Percentiles rank a stretch among this genome's conserved stretches.
Evolutionary conservation across 192 early-diverging fungal genomes (phyloP).

Genomic region (Podila clonocystis): DNA sequence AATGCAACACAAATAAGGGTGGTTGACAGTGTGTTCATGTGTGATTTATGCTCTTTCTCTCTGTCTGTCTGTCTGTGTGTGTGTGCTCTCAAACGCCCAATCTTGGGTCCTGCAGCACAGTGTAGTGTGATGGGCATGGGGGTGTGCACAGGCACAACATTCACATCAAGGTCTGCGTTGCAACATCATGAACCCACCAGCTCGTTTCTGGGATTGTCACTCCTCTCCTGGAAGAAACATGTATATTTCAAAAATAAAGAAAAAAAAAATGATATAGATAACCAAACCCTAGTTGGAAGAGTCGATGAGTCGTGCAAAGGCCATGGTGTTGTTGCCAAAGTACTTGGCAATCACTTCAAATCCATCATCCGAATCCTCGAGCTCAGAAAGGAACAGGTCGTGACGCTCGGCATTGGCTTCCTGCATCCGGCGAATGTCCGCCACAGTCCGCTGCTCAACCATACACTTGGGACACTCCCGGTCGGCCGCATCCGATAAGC

Average conservation of each 20-base stretch:
- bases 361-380: conserved; percentile 83
- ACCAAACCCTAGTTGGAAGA: conserved; percentile 9
- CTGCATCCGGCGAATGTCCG: conserved; percentile 81
- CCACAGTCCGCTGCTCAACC: conserved; percentile 83
- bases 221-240: too few species aligned
- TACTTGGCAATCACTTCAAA: conserved; percentile 91
- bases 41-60: not conserved
- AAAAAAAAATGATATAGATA: not conserved
- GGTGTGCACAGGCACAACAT: too few species aligned
- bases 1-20: too few species aligned
- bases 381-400: conserved; percentile 84
- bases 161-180: too few species aligned
- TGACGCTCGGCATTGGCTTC: conserved; percentile 80
- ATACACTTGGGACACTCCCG: conserved; percentile 84
- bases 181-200: too few species aligned
- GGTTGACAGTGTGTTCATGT: not conserved
- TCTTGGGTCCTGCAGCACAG: too few species aligned
- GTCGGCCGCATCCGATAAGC: conserved; percentile 61
- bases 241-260: not conserved
- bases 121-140: too few species aligned
- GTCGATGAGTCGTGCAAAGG: conserved; percentile 69
- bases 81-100: too few species aligned
- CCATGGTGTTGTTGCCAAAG: conserved; percentile 89
- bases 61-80: too few species aligned
- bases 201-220: too few species aligned